phyloP scores from a whole-genome alignment of 148 eudicot genomes.

The Talinum fruticosum region DNA sequence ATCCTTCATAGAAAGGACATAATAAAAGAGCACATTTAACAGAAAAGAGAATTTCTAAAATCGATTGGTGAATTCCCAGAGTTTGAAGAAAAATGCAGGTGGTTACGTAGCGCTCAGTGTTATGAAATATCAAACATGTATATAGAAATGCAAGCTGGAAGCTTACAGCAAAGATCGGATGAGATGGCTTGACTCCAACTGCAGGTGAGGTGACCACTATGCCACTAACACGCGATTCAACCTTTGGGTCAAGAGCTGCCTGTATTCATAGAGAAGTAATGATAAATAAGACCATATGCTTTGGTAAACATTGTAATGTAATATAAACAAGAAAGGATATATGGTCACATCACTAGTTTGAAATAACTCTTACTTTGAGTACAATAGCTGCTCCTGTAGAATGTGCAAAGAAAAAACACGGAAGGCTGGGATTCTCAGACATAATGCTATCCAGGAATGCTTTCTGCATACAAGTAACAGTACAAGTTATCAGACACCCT shows the following conservation, averaged over 20 bases:
- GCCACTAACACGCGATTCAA: constrained; percentile 49
- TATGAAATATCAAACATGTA: background rate
- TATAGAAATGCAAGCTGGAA: background rate
- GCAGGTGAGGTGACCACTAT: constrained; percentile 79
- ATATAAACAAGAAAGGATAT: background rate
- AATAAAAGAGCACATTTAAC: background rate
- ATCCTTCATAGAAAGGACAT: background rate
- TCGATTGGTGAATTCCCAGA: background rate
- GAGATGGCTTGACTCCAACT: constrained; percentile 71
- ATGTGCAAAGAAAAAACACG: constrained; percentile 85
- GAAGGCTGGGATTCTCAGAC: constrained; percentile 63
- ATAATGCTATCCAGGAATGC: constrained; percentile 46
- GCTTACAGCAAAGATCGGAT: constrained; percentile 73
- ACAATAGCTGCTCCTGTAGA: constrained; percentile 87
- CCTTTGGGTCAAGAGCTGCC: constrained; percentile 67
- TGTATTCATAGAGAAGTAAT: constrained; percentile 24
- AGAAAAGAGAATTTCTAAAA: background rate
- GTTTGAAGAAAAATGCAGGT: background rate
- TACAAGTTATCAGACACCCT: background rate
- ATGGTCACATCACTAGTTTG: background rate
- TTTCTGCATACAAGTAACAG: constrained; percentile 36
- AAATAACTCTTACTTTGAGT: constrained; percentile 31
- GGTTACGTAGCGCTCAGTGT: too few species aligned
- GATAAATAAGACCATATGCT: background rate
- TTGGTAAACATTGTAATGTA: background rate